Percentiles rank a stretch among this genome's conserved stretches.
Conservation (phyloP, 495 filamentous ascomycete genomes). For the Chlorociboria aeruginascens region DNA sequence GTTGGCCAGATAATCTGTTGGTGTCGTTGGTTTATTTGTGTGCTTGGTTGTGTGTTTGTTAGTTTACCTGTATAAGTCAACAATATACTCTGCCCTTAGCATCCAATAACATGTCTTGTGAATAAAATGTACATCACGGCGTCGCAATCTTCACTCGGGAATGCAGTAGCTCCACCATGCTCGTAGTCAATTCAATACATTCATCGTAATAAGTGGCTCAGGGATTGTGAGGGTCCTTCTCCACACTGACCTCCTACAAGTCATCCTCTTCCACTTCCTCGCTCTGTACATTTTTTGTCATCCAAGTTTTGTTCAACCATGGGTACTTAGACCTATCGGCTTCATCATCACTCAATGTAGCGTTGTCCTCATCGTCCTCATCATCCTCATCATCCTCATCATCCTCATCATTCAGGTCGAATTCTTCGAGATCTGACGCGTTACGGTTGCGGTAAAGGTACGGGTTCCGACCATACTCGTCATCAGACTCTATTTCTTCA, state of each 20-base stretch:
- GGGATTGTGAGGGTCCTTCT: neutral
- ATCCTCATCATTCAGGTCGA: constrained; percentile 15
- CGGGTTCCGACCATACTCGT: constrained; percentile 34
- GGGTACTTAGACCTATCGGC: constrained; percentile 6
- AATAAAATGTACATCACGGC: neutral
- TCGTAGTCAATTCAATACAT: neutral
- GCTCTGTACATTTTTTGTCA: neutral
- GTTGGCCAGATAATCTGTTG: neutral
- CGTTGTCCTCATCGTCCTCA: constrained; percentile 6
- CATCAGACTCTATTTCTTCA: constrained; percentile 41
- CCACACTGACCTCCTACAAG: neutral
- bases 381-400: constrained; percentile 5
- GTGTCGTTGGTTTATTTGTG: neutral
- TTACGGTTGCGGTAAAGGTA: constrained; percentile 33
- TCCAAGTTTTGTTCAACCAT: constrained; percentile 7
- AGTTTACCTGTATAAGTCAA: neutral
- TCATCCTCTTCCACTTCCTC: neutral
- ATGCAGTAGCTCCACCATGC: neutral
- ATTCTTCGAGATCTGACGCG: constrained; percentile 35
- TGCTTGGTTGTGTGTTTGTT: neutral
- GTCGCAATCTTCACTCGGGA: neutral
- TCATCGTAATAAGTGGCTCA: neutral
- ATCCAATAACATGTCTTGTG: neutral
- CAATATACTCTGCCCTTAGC: neutral
- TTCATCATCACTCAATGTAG: constrained; percentile 9